Evolutionary conservation across 2,329 filamentous ascomycete genomes (phyloP).

Genomic region (Rhynchosporium graminicola): DNA sequence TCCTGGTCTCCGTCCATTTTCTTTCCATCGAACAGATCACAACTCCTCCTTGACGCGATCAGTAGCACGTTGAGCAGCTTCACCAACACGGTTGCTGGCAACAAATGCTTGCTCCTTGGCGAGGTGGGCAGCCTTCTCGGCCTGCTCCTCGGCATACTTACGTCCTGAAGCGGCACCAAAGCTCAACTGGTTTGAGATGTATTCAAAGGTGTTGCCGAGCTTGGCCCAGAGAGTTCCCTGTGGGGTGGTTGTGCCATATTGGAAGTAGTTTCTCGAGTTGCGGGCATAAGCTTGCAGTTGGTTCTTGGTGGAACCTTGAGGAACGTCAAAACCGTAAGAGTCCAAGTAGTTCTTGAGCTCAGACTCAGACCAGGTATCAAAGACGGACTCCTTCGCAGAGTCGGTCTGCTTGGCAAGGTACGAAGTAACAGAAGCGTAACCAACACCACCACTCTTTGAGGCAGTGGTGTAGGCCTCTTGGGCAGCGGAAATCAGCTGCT

Average conservation of each 20-base stretch:
- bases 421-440: slow-evolving; percentile 69
- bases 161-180: slow-evolving; percentile 49
- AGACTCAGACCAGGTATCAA: slow-evolving; percentile 70
- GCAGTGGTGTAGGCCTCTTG: slow-evolving; percentile 61
- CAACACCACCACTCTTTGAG: slow-evolving; percentile 56
- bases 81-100: slow-evolving; percentile 41
- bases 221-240: slow-evolving; percentile 66
- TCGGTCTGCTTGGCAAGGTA: slow-evolving; percentile 68
- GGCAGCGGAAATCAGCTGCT: slow-evolving; percentile 70
- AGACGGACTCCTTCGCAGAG: slow-evolving; percentile 63
- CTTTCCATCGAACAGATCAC: slow-evolving; percentile 26
- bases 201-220: slow-evolving; percentile 49
- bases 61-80: slow-evolving; percentile 41
- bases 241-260: slow-evolving; percentile 70
- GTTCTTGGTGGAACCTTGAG: slow-evolving; percentile 48
- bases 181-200: slow-evolving; percentile 51
- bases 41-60: slow-evolving; percentile 42
- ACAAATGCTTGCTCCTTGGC: slow-evolving; percentile 39
- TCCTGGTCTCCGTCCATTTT: not conserved
- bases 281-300: slow-evolving; percentile 71
- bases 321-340: slow-evolving; percentile 64
- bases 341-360: slow-evolving; percentile 78
- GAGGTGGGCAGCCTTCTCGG: slow-evolving; percentile 49
- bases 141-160: slow-evolving; percentile 44
- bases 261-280: slow-evolving; percentile 74